phyloP scores from a whole-genome alignment of 2,329 filamentous ascomycete genomes.

The Xylariaceae sp. region DNA sequence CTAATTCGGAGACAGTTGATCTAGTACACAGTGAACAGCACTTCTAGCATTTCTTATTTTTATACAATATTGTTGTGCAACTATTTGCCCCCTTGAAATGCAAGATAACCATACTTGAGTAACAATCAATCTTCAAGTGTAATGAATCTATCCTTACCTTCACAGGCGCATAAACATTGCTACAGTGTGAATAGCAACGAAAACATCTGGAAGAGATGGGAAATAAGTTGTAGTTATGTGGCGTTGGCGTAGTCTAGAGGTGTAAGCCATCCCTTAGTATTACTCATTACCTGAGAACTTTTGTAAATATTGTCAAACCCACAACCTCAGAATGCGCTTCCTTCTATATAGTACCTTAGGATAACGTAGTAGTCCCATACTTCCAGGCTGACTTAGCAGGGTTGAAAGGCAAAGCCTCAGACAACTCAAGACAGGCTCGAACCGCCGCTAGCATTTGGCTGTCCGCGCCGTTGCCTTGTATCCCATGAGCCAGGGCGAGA shows the following conservation, averaged over 20 bases:
- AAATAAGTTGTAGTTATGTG: background rate
- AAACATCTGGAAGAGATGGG: background rate
- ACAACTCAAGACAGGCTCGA: background rate
- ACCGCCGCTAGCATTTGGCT: background rate
- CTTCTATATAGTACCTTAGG: background rate
- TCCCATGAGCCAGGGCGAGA: background rate
- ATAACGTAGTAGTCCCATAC: background rate
- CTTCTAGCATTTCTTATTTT: too few species aligned
- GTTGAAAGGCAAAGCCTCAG: background rate
- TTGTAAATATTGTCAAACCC: background rate
- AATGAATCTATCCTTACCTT: background rate
- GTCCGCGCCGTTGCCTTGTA: background rate
- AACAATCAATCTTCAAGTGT: constrained; percentile 1
- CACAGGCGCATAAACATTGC: background rate
- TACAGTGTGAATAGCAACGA: background rate
- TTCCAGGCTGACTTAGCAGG: background rate
- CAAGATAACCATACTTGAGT: background rate
- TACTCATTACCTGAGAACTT: background rate
- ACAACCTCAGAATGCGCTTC: background rate
- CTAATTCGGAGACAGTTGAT: too few species aligned
- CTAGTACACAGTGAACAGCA: too few species aligned
- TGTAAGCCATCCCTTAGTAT: background rate
- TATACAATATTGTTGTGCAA: background rate
- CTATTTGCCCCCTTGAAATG: background rate
- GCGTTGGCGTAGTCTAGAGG: background rate